These are phyloP conservation scores for Backusella westeae DNA, from an alignment of 192 early-diverging fungal species.

Conservation along the genomic window DNA sequence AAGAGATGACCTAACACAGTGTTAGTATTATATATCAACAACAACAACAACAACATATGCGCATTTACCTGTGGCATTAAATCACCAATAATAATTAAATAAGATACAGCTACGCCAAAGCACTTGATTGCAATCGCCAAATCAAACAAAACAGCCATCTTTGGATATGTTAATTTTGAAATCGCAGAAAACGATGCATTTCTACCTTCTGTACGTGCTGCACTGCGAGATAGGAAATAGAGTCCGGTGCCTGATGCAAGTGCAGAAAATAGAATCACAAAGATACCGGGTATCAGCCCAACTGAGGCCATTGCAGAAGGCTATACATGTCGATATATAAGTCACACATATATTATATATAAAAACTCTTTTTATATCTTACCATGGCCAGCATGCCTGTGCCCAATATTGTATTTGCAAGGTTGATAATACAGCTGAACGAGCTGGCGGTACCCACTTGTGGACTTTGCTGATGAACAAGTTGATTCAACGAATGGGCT, in stretches of 20 bases:
- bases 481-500: background rate
- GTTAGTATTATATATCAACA: too few relatives aligned
- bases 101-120: slow-evolving; percentile 94
- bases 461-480: background rate
- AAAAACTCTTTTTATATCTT: background rate
- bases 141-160: slow-evolving; percentile 89
- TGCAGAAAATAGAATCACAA: slow-evolving; percentile 79
- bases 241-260: slow-evolving; percentile 78
- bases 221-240: slow-evolving; percentile 76
- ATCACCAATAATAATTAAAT: slow-evolving; percentile 94
- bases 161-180: slow-evolving; percentile 90
- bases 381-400: slow-evolving; percentile 98
- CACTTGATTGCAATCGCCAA: slow-evolving; percentile 97
- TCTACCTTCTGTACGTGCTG: slow-evolving; percentile 73
- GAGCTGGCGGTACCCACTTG: slow-evolving; percentile 59
- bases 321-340: slow-evolving; percentile 40
- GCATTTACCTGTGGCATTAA: slow-evolving; percentile 74
- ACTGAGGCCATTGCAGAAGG: slow-evolving; percentile 82
- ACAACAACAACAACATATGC: too few relatives aligned
- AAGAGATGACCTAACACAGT: background rate
- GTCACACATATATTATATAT: too few relatives aligned
- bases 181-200: slow-evolving; percentile 89
- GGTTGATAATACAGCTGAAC: slow-evolving; percentile 71
- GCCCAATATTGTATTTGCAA: slow-evolving; percentile 96
- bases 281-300: slow-evolving; percentile 79